A percentile compares a stretch with the other conserved stretches of the same genome.
phyloP scores from a whole-genome alignment of 2,329 filamentous ascomycete species.

The Endoconidiophora laricicola region DNA sequence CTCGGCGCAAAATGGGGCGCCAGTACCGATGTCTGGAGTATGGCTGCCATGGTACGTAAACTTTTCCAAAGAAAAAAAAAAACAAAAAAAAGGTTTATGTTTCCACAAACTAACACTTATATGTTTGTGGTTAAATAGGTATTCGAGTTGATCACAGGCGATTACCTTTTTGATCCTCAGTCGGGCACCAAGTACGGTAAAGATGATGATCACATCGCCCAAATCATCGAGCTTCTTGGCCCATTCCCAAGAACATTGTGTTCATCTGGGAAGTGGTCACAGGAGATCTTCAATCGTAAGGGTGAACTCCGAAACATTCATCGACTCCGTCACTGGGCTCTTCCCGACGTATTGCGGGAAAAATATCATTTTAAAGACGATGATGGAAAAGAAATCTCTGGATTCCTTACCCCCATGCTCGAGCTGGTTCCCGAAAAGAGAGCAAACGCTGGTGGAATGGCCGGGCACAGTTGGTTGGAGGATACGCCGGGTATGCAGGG shows the following conservation, averaged over 20 bases:
- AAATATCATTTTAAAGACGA: slow-evolving; percentile 90
- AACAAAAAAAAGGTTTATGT: neutral
- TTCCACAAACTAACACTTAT: neutral
- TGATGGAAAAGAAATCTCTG: slow-evolving; percentile 59
- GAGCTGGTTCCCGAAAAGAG: slow-evolving; percentile 75
- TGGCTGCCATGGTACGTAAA: slow-evolving; percentile 82
- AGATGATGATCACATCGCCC: slow-evolving; percentile 96
- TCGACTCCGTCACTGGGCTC: slow-evolving; percentile 83
- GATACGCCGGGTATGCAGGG: slow-evolving; percentile 80
- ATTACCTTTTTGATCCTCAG: slow-evolving; percentile 96
- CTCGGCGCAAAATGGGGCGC: slow-evolving; percentile 95
- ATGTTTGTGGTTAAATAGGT: slow-evolving; percentile 36
- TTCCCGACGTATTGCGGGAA: slow-evolving; percentile 81
- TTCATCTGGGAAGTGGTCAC: slow-evolving; percentile 87
- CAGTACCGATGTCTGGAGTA: slow-evolving; percentile 99
- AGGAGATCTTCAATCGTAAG: slow-evolving; percentile 97
- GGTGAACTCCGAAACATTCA: slow-evolving; percentile 97
- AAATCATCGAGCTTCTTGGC: slow-evolving; percentile 93
- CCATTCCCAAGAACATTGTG: slow-evolving; percentile 86
- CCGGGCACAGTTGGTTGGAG: slow-evolving; percentile 64
- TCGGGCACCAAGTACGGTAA: slow-evolving; percentile 98
- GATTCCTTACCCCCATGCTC: slow-evolving; percentile 81
- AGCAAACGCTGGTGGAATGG: slow-evolving; percentile 93
- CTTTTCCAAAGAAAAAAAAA: neutral
- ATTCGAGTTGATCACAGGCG: slow-evolving; percentile 93